Evolutionary conservation across 2,329 filamentous ascomycete genomes (phyloP).

Genomic region (Trichoderma endophyticum): DNA sequence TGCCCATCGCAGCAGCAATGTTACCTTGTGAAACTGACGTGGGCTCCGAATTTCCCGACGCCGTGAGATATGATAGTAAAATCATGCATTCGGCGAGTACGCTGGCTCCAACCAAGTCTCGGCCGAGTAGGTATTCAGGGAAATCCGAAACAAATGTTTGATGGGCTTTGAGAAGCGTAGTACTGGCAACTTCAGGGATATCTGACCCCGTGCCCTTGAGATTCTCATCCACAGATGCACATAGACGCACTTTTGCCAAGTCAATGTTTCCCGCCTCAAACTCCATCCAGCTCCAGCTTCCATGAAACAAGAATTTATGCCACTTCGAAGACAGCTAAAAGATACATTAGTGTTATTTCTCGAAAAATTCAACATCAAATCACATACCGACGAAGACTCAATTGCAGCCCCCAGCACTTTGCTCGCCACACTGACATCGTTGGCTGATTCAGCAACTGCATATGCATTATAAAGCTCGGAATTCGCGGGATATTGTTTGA

Average conservation of each 20-base stretch:
- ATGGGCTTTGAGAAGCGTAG: conserved; percentile 50
- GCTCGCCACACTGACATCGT: conserved; percentile 52
- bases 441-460: conserved; percentile 64
- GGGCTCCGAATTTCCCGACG: conserved; percentile 40
- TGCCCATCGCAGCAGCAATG: conserved; percentile 48
- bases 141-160: conserved; percentile 52
- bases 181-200: conserved; percentile 27
- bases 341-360: conserved; percentile 14
- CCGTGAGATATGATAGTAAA: conserved; percentile 64
- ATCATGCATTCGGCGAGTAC: conserved; percentile 60
- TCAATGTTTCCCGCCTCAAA: conserved; percentile 41
- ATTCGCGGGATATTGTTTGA: conserved; percentile 66
- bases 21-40: conserved; percentile 50
- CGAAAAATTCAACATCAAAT: not conserved
- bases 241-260: conserved; percentile 39
- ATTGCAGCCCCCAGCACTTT: conserved; percentile 67
- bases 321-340: conserved; percentile 22
- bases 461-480: conserved; percentile 75
- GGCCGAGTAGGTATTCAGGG: conserved; percentile 54
- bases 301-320: conserved; percentile 47
- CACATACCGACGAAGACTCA: conserved; percentile 32
- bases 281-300: conserved; percentile 66
- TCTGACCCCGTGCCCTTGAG: conserved; percentile 21
- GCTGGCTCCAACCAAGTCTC: conserved; percentile 47
- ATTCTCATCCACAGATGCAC: conserved; percentile 36